Evolutionary conservation across 116 monocot species (phyloP).

Genomic region (Phalaenopsis hybrid): DNA sequence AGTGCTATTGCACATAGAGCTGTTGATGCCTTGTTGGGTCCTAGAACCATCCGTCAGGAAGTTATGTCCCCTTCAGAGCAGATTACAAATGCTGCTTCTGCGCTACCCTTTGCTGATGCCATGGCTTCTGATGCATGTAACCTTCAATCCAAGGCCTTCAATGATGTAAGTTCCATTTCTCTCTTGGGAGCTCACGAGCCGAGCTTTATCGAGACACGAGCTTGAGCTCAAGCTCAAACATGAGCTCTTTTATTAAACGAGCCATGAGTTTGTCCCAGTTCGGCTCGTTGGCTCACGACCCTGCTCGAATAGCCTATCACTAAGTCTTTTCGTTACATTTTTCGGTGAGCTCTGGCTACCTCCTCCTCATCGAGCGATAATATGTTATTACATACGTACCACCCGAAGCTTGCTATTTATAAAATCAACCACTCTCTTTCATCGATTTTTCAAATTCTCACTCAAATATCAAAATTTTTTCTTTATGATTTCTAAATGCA

Average conservation of each 20-base stretch:
- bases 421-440: too few species aligned
- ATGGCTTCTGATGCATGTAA: constrained; percentile 42
- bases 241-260: neutral
- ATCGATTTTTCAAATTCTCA: too few species aligned
- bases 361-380: neutral
- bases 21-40: constrained; percentile 59
- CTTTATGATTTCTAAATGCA: constrained; percentile 9
- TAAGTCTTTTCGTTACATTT: too few species aligned
- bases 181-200: neutral
- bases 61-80: constrained; percentile 4
- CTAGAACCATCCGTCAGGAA: constrained; percentile 62
- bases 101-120: constrained; percentile 28
- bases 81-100: neutral
- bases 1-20: constrained; percentile 76
- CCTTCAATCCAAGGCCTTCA: constrained; percentile 73
- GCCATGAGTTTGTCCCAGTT: neutral
- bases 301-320: too few species aligned
- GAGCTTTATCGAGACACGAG: too few species aligned
- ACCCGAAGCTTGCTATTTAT: too few species aligned
- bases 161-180: constrained; percentile 50
- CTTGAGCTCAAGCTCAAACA: neutral
- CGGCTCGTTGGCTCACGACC: neutral
- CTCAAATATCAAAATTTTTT: too few species aligned
- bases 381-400: too few species aligned
- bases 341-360: too few species aligned